Percentiles rank a stretch among this genome's conserved stretches.
These are phyloP conservation scores for Solanum clarkiae DNA, from an alignment of 257 asterid species.

Conservation along the genomic window DNA sequence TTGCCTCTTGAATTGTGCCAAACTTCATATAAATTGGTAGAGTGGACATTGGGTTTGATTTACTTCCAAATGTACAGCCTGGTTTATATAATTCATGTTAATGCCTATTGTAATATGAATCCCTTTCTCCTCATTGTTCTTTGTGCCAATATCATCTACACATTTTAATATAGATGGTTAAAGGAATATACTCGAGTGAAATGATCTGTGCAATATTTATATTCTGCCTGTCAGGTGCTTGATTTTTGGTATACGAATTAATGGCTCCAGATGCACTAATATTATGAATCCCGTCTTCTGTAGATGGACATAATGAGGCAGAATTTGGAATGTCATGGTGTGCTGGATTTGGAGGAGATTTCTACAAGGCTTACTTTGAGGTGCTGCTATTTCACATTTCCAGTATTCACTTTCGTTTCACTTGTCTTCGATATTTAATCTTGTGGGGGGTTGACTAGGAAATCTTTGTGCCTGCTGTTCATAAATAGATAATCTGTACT, in stretches of 20 bases:
- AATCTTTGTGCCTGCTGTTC: background rate
- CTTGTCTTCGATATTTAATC: background rate
- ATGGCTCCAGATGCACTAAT: background rate
- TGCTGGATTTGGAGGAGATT: slow-evolving; percentile 86
- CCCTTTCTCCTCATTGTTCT: background rate
- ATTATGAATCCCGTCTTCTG: background rate
- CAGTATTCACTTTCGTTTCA: too few relatives aligned
- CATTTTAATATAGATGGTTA: background rate
- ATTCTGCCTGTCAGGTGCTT: background rate
- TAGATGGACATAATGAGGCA: slow-evolving; percentile 92
- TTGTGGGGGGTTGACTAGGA: background rate
- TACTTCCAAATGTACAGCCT: background rate
- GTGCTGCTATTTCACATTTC: slow-evolving; percentile 14
- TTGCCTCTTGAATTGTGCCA: background rate
- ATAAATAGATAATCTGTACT: background rate
- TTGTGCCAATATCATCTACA: background rate
- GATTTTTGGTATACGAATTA: background rate
- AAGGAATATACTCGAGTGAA: background rate
- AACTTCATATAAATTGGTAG: background rate
- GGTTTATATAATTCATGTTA: background rate
- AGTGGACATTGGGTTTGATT: background rate
- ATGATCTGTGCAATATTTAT: background rate
- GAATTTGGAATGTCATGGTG: slow-evolving; percentile 99
- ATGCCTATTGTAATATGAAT: background rate
- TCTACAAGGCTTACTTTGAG: slow-evolving; percentile 79